Base-by-base conservation (phyloP, 1,284 basidiomycete genomes). In the Ustilago bromivora region DNA sequence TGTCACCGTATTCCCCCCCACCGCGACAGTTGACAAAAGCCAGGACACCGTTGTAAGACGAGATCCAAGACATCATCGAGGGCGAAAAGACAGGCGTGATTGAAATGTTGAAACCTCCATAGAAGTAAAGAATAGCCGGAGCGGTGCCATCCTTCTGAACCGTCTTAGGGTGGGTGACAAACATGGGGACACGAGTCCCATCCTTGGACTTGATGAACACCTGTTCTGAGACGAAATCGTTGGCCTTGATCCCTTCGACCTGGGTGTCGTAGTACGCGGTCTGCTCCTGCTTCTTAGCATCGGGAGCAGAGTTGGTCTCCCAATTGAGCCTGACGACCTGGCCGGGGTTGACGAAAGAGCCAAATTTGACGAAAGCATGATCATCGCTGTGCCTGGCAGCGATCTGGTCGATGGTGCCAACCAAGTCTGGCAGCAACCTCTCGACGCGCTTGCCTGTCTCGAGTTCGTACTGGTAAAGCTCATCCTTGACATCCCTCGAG, bases 181-280 rank as follows among this genome's bases (percentile, higher is more conserved):
- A 95, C 93, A 95, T 94, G 2, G 94, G 93, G 38, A 95, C 89
- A 57, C 89, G 89, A 2, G 93, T 94, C 0, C 93, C 93, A 81
- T 95, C 94, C 84, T 92, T 92, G 86, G 91, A 91, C 88, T 85
- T 64, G 70, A 84, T 80, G 38, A 83, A 79, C 63, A 91, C 90
- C 87, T 95, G 94, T 76, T 90, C 89, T 34, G 90, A 89, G 10
- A 90, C 88, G 82, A 94, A 95, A 62, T 94, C 92, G 5, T 91
- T 89, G 1, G 90, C 88, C 60, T 90, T 88, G 60, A 95, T 87
- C 1, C 92, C 92, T 9, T 89, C 89, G 12, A 94, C 89, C 62
- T 89, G 84, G 0, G 91, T 92, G 40, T 89, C 88, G 61, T 91
- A 87, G 85, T 90, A 92, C 23, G 90, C 88, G 36, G 87, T 89